phyloP scores from a whole-genome alignment of 2,329 filamentous ascomycete species.

The Grosmannia huntii region DNA sequence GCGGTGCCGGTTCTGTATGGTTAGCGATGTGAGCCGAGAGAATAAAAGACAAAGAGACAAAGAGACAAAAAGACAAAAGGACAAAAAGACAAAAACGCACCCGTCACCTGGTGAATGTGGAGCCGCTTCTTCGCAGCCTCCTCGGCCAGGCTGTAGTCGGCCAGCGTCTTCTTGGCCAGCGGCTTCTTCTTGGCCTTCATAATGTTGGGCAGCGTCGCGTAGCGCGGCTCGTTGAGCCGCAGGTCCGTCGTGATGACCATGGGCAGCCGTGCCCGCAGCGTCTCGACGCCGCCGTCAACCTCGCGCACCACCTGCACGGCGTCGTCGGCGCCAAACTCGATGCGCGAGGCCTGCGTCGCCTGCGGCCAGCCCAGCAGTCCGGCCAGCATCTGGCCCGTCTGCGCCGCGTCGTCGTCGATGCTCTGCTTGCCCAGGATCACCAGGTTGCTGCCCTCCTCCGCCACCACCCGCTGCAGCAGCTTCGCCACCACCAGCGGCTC shows the following conservation, averaged over 20 bases:
- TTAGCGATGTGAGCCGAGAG: conserved; percentile 5
- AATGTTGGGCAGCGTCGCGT: conserved; percentile 91
- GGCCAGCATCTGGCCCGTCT: conserved; percentile 97
- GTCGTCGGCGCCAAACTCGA: conserved; percentile 61
- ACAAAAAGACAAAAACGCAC: conserved; percentile 24
- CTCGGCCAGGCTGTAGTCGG: conserved; percentile 67
- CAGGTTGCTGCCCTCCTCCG: conserved; percentile 77
- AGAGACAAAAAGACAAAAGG: conserved; percentile 1
- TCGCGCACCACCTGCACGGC: conserved; percentile 70
- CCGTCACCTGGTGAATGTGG: conserved; percentile 80
- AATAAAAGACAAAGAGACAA: background rate
- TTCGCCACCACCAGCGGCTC: conserved; percentile 92
- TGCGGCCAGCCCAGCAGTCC: conserved; percentile 86
- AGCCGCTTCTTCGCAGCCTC: conserved; percentile 62
- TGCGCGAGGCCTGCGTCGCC: conserved; percentile 82
- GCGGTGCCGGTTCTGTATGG: conserved; percentile 60
- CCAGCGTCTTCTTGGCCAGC: conserved; percentile 78
- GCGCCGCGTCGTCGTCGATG: conserved; percentile 89
- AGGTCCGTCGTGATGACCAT: conserved; percentile 94
- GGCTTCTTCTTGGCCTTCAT: conserved; percentile 99
- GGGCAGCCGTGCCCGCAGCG: conserved; percentile 70
- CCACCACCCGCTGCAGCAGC: conserved; percentile 65
- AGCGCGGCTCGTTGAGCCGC: conserved; percentile 86
- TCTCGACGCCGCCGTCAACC: conserved; percentile 92
- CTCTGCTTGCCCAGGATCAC: conserved; percentile 95